Evolutionary conservation across 352 stramenopile genomes (phyloP).

Genomic region (Pythium aquatile): DNA sequence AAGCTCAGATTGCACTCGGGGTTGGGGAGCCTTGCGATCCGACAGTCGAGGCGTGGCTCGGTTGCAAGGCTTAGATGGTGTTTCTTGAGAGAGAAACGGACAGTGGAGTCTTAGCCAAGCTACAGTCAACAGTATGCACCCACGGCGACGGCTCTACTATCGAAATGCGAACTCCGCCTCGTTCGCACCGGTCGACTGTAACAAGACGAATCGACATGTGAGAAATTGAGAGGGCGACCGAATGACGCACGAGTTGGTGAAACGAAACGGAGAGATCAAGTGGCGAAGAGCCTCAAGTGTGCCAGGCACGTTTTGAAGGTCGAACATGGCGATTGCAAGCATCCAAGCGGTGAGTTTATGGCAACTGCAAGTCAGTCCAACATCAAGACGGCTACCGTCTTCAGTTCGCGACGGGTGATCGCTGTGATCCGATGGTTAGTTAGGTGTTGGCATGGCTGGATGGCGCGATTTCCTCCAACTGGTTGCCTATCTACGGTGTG

Average conservation of each 20-base stretch:
- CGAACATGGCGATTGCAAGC: too few relatives aligned
- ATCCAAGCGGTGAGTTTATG: too few relatives aligned
- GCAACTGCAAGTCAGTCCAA: too few relatives aligned
- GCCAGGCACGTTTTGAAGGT: too few relatives aligned
- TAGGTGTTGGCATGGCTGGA: slow-evolving; percentile 19
- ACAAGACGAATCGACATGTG: too few relatives aligned
- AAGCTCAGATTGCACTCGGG: slow-evolving; percentile 13
- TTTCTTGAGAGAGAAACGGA: not conserved
- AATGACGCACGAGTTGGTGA: not conserved
- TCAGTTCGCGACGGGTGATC: slow-evolving; percentile 11
- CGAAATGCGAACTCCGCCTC: too few relatives aligned
- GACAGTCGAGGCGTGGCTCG: slow-evolving; percentile 19
- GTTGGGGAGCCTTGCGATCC: slow-evolving; percentile 19
- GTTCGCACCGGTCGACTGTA: too few relatives aligned
- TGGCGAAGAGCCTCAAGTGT: not conserved
- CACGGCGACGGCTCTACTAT: too few relatives aligned
- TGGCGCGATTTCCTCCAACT: not conserved
- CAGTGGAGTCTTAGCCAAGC: not conserved
- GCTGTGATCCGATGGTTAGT: slow-evolving; percentile 20
- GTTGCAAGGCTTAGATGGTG: not conserved
- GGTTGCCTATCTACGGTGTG: not conserved
- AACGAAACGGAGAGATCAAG: not conserved
- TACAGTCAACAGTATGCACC: too few relatives aligned
- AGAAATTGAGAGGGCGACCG: too few relatives aligned
- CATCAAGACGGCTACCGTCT: slow-evolving; percentile 18